A percentile compares a stretch with the other conserved stretches of the same genome.
Conservation (phyloP, 306 rosid species). For the Luffa acutangula region DNA sequence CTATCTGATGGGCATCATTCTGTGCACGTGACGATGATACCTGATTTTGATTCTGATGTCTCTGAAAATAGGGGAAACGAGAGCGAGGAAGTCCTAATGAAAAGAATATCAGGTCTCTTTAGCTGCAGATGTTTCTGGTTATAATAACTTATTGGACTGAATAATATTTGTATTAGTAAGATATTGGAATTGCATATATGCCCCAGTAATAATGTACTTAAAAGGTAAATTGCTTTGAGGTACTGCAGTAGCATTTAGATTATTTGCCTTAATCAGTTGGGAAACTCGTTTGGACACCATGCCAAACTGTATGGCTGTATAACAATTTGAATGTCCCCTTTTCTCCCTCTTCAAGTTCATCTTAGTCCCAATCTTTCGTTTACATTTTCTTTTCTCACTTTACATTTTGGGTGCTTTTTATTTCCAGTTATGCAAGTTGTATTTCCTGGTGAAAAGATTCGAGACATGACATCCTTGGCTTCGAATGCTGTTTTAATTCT, state of each 20-base stretch:
- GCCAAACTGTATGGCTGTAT: background rate
- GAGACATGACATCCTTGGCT: slow-evolving; percentile 55
- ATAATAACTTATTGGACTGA: background rate
- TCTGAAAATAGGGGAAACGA: slow-evolving; percentile 33
- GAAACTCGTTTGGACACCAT: background rate
- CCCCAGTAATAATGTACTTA: background rate
- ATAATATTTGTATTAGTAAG: background rate
- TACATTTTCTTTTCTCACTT: background rate
- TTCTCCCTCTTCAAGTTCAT: background rate
- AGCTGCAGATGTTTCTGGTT: background rate
- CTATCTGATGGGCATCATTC: slow-evolving; percentile 69
- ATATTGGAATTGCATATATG: background rate
- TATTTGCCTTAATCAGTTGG: background rate
- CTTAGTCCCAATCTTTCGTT: background rate
- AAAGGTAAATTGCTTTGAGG: background rate
- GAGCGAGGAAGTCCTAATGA: slow-evolving; percentile 36
- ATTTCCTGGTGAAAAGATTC: slow-evolving; percentile 70
- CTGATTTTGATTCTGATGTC: slow-evolving; percentile 39
- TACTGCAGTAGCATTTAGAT: background rate
- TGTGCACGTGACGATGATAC: slow-evolving; percentile 42
- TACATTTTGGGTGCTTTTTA: background rate
- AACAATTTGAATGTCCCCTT: background rate
- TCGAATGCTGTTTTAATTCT: slow-evolving; percentile 66
- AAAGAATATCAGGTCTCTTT: slow-evolving; percentile 44
- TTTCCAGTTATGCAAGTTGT: slow-evolving; percentile 42